Conservation (phyloP, 1,284 basidiomycete species). For the Ceratorhiza oryzae-sativae region DNA sequence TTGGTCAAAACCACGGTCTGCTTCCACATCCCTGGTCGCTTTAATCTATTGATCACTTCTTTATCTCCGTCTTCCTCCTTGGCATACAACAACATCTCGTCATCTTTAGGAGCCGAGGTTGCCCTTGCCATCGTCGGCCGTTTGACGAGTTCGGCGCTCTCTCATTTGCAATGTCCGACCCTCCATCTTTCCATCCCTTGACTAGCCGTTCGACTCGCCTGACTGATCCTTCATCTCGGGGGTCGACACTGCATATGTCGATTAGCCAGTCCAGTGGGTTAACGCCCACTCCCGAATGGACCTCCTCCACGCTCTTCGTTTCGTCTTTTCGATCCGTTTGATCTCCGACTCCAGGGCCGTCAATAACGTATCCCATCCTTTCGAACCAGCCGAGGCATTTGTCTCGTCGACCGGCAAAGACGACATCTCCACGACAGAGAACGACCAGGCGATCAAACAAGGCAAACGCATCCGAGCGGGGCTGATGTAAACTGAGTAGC, state of each 20-base stretch:
- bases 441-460: conserved; percentile 58
- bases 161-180: conserved; percentile 44
- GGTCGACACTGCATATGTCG: conserved; percentile 57
- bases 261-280: conserved; percentile 60
- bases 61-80: not conserved
- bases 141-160: not conserved
- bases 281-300: conserved; percentile 47
- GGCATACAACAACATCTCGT: conserved; percentile 24
- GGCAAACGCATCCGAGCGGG: conserved; percentile 59
- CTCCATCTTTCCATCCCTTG: conserved; percentile 48
- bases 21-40: conserved; percentile 32
- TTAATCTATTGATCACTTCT: not conserved
- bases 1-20: conserved; percentile 41
- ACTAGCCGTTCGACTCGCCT: conserved; percentile 48
- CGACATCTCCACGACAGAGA: conserved; percentile 56
- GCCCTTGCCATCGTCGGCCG: not conserved
- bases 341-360: not conserved
- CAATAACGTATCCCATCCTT: conserved; percentile 46
- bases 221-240: conserved; percentile 51
- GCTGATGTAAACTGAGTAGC: conserved; percentile 60
- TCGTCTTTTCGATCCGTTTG: not conserved
- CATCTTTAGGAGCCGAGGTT: not conserved
- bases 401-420: conserved; percentile 54
- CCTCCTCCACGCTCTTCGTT: not conserved
- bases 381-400: conserved; percentile 55